These are phyloP conservation scores for Fomitopsis schrenkii DNA, from an alignment of 1,284 basidiomycete species.

Conservation along the genomic window DNA sequence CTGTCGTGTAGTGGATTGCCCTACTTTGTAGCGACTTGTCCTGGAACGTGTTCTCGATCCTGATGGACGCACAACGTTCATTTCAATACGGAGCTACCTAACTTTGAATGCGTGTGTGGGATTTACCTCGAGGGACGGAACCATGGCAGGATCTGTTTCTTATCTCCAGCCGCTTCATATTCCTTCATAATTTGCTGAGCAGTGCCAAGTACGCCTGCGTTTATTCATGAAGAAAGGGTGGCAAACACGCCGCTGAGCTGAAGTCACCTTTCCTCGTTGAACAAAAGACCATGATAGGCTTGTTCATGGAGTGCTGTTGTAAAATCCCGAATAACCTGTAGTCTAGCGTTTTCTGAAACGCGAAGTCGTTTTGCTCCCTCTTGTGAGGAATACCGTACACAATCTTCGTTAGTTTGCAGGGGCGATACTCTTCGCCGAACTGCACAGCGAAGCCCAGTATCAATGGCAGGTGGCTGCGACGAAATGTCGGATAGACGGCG, in stretches of 20 bases:
- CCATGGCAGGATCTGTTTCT: conserved; percentile 62
- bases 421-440: conserved; percentile 91
- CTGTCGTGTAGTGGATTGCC: conserved; percentile 9
- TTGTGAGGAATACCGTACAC: conserved; percentile 61
- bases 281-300: conserved; percentile 84
- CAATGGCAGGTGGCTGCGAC: background rate
- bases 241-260: conserved; percentile 5
- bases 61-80: conserved; percentile 19
- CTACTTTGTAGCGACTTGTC: conserved; percentile 62
- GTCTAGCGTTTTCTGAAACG: conserved; percentile 73
- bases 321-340: conserved; percentile 70
- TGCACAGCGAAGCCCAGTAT: conserved; percentile 26
- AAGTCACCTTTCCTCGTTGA: conserved; percentile 74
- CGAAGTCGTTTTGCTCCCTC: conserved; percentile 75
- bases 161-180: conserved; percentile 53
- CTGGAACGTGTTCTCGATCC: conserved; percentile 50
- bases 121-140: conserved; percentile 44
- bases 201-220: conserved; percentile 63
- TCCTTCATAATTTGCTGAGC: conserved; percentile 75
- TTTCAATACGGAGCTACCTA: background rate
- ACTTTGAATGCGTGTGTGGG: background rate
- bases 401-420: conserved; percentile 74
- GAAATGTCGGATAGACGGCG: background rate
- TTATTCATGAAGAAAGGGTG: background rate
- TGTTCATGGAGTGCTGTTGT: conserved; percentile 65